These are phyloP conservation scores for Phyllosticta citriasiana DNA, from an alignment of 2,329 filamentous ascomycete species.

Conservation along the genomic window DNA sequence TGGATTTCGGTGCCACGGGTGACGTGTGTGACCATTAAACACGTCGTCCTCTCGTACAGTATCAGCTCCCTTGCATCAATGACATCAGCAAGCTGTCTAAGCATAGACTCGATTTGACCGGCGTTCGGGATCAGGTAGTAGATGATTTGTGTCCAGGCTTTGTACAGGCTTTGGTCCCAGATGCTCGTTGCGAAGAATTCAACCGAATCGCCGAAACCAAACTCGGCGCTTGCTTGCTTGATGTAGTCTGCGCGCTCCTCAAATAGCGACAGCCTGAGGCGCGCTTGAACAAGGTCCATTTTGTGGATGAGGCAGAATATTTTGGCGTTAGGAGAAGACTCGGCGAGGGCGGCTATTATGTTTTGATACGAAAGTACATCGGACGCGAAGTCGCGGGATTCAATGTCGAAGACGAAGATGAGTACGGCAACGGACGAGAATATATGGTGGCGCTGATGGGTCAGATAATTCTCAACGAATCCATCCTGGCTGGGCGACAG, in stretches of 20 bases:
- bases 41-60: constrained; percentile 90
- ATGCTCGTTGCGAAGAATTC: constrained; percentile 93
- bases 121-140: constrained; percentile 97
- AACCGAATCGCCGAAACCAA: constrained; percentile 50
- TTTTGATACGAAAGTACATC: constrained; percentile 88
- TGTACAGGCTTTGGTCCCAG: constrained; percentile 97
- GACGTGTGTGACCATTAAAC: constrained; percentile 91
- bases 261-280: constrained; percentile 71
- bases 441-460: constrained; percentile 88
- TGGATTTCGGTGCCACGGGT: constrained; percentile 61
- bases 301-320: constrained; percentile 97
- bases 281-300: constrained; percentile 86
- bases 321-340: constrained; percentile 71
- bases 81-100: constrained; percentile 70
- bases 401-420: constrained; percentile 99
- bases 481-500: constrained; percentile 67
- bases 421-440: constrained; percentile 94
- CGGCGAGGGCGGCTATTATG: constrained; percentile 77
- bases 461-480: constrained; percentile 97
- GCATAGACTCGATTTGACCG: constrained; percentile 73
- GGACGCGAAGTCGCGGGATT: constrained; percentile 85
- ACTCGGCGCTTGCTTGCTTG: constrained; percentile 55
- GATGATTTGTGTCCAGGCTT: constrained; percentile 96
- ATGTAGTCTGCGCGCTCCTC: constrained; percentile 73
- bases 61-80: constrained; percentile 91